Evolutionary conservation across 2,329 filamentous ascomycete species (phyloP).

Genomic region (Cadophora malorum): DNA sequence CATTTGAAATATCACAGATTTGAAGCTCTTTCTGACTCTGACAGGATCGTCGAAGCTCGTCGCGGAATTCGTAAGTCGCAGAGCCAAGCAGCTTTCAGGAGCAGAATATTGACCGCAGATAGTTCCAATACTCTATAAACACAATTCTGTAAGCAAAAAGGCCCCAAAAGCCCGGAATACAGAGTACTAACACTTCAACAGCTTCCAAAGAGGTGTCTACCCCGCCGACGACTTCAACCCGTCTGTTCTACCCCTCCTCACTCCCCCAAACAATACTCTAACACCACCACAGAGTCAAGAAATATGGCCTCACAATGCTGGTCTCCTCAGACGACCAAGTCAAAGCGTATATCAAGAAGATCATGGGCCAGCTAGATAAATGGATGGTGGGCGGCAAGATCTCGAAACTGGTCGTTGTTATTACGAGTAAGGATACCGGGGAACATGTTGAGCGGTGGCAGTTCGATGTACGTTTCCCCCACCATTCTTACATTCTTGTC

Average conservation of each 20-base stretch:
- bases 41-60: slow-evolving; percentile 81
- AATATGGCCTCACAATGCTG: slow-evolving; percentile 88
- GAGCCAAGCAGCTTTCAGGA: not conserved
- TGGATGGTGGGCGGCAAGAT: slow-evolving; percentile 99
- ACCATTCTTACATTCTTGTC: not conserved
- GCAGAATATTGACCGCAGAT: slow-evolving; percentile 32
- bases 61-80: slow-evolving; percentile 83
- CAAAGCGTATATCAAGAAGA: slow-evolving; percentile 98
- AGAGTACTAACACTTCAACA: slow-evolving; percentile 45
- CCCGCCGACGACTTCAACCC: slow-evolving; percentile 96
- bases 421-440: slow-evolving; percentile 95
- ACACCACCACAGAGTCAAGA: slow-evolving; percentile 74
- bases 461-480: slow-evolving; percentile 72
- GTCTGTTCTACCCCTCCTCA: slow-evolving; percentile 55
- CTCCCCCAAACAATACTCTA: slow-evolving; percentile 24
- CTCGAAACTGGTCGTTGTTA: slow-evolving; percentile 94
- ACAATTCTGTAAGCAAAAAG: slow-evolving; percentile 76
- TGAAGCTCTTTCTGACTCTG: slow-evolving; percentile 42
- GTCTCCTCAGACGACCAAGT: slow-evolving; percentile 97
- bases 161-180: not conserved
- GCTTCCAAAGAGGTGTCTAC: slow-evolving; percentile 85
- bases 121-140: slow-evolving; percentile 98
- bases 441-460: slow-evolving; percentile 98
- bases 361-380: slow-evolving; percentile 96
- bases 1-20: slow-evolving; percentile 47